Base-by-base conservation (phyloP, 306 rosid species). In the Purshia tridentata region DNA sequence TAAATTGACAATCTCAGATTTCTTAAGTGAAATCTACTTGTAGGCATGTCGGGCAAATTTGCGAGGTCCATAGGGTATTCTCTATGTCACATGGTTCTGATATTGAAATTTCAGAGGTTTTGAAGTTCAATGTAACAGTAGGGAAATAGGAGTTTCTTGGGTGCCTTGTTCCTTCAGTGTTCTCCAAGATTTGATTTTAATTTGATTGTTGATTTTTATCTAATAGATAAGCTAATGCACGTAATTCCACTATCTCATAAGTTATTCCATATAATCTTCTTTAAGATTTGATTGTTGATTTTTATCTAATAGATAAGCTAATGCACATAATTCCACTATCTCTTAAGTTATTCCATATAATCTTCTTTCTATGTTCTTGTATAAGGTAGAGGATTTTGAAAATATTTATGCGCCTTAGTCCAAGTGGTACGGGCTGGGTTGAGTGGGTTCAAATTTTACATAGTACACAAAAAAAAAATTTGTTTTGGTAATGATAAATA, bases 301-400 rank as follows among this genome's bases (percentile, higher is more conserved):
- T 58, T 29, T 41, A 54, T 70, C 13, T 18, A 11, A 37, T 62
- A 59, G 45, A 29, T 20, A 67, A 4, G 14, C 47, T 60, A 20
- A 42, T 39, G 53, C 52, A 48, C 37, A 39, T 4, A 12, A 49
- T 65, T 40, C 46, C 73, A 53, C n/a, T 12, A 15, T 44, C 50
- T 5, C 22, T 9, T 74, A 54, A 50, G n/a, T 47, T 54, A 37
- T 70, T 56, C 54, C 70, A 72, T 23, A 65, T 74, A 59, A 77
- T 68, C 72, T 76, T 75, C 50, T 74, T 83, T 74, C 76, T 63
- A 45, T 70, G n/a, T 47, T 65, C 53, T 50, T 81, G 52, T 47
- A 51, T 62, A 72, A 60, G 29, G 23, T 68, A 9, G 46, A 51
- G 60, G 59, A 73, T 50, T 37, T 14, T 75, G 67, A 68, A 48